Evolutionary conservation across 495 filamentous ascomycete genomes (phyloP).

Genomic region (Penicillium ucsense): DNA sequence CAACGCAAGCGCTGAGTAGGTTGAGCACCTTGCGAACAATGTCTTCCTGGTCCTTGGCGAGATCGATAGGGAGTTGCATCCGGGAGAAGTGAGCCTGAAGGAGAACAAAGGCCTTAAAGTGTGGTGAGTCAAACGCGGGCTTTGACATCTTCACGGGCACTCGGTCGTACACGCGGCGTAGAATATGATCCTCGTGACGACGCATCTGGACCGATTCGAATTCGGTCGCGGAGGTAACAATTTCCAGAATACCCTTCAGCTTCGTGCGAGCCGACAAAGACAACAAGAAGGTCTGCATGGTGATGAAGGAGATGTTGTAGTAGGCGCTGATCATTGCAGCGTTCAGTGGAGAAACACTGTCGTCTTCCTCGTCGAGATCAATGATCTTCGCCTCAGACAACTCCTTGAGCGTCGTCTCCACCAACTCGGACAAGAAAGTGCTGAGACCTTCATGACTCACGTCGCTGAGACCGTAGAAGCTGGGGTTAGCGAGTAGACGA

Average conservation of each 20-base stretch:
- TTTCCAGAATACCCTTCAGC: conserved; percentile 92
- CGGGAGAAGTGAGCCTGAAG: conserved; percentile 96
- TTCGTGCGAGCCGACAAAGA: conserved; percentile 82
- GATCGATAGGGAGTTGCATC: conserved; percentile 89
- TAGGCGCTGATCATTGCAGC: conserved; percentile 97
- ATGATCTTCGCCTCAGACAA: conserved; percentile 91
- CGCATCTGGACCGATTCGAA: conserved; percentile 94
- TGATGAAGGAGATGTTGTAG: conserved; percentile 98
- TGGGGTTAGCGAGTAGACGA: conserved; percentile 91
- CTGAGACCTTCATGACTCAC: conserved; percentile 88
- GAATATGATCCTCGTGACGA: conserved; percentile 79
- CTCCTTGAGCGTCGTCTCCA: conserved; percentile 88
- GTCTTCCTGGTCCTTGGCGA: conserved; percentile 93
- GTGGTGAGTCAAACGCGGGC: conserved; percentile 78
- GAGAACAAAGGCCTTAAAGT: conserved; percentile 96
- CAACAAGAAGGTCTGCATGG: conserved; percentile 99
- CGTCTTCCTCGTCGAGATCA: conserved; percentile 93
- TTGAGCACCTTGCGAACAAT: conserved; percentile 80
- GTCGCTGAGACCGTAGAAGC: conserved; percentile 86
- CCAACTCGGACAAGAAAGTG: conserved; percentile 88
- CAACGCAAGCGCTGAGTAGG: conserved; percentile 82
- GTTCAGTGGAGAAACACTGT: conserved; percentile 80
- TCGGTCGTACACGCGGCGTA: conserved; percentile 88
- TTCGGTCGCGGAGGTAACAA: conserved; percentile 92
- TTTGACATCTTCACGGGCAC: conserved; percentile 90